Evolutionary conservation across 2,329 filamentous ascomycete species (phyloP), one percentile per base, ranked within the genome.

Genomic region (Davidsoniella neocaledoniae): DNA sequence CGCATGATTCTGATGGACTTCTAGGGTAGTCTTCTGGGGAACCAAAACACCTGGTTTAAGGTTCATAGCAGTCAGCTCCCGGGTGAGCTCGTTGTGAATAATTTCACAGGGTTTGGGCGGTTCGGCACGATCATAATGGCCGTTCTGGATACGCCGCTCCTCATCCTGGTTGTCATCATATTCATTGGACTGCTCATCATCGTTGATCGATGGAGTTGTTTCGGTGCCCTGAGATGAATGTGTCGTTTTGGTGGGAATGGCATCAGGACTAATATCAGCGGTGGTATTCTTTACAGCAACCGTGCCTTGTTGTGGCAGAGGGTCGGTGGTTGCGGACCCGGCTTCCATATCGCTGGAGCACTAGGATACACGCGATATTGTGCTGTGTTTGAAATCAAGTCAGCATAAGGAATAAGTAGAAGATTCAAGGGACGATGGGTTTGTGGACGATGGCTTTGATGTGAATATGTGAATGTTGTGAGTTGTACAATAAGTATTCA

Each of bases 21-120:
- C 79, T 43, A 79, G 69, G 1, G 72, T 74, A 3, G 79, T 81
- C 63, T 80, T 81, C 44, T 82, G 66, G 26, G 77, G 76, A 41
- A 80, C 72, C 43, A 82, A 61, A 29, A 75, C 70, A 14, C 72
- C 72, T 17, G 63, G 63, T 16, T 67, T 61, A 21, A 67, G 56
- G 19, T 69, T 61, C 1, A 59, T 51, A 3, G 59, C 54, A 29
- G 60, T 62, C 8, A 69, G 55, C 21, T 63, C 58, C 42, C 67
- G 61, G 16, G 66, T 59, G 38, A 69, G 55, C 9, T 61, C 61
- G 46, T 68, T 67, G n/a, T 64, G 56, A 26, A 59, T 44, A 38
- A 55, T 52, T 46, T 55, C 49, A 38, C 46, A 54, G 41, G 52
- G 54, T 36, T 50, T 53, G 21, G 52, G 54, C 9, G 50, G 54